phyloP scores from a whole-genome alignment of 1,139 yeast genomes.

The Candida sojae region DNA sequence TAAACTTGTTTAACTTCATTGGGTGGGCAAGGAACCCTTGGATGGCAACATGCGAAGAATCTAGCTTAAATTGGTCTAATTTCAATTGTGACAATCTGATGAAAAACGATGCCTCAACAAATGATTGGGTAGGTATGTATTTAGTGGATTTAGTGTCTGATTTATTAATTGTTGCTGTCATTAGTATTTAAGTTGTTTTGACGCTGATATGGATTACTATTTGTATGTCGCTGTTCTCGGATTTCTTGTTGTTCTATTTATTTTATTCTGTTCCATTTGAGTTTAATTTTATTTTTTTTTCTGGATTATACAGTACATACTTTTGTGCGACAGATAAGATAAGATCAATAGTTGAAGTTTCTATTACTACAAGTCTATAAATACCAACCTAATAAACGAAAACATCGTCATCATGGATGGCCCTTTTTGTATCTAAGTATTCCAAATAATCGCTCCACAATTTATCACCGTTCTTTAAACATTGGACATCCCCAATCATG shows the following conservation, averaged over 20 bases:
- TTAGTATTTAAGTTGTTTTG: neutral
- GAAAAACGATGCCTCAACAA: conserved; percentile 86
- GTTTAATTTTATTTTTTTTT: neutral
- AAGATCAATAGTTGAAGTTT: too few relatives aligned
- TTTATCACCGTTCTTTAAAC: conserved; percentile 49
- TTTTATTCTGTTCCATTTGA: neutral
- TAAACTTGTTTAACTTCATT: conserved; percentile 35
- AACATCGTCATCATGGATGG: conserved; percentile 12
- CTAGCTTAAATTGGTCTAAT: conserved; percentile 65
- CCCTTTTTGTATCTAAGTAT: conserved; percentile 26
- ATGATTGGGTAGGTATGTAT: conserved; percentile 64
- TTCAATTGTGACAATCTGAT: conserved; percentile 67
- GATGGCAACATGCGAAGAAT: conserved; percentile 45
- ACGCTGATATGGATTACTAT: neutral
- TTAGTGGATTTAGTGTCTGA: conserved; percentile 21
- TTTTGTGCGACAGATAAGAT: too few relatives aligned
- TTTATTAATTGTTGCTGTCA: neutral
- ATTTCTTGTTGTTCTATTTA: too few relatives aligned
- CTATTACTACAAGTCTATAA: too few relatives aligned
- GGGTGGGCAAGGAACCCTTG: conserved; percentile 38
- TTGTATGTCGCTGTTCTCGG: neutral
- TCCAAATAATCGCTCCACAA: conserved; percentile 58
- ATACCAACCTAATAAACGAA: conserved; percentile 11
- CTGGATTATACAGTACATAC: too few relatives aligned
- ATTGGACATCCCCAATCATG: conserved; percentile 55